Evolutionary conservation across 495 filamentous ascomycete genomes (phyloP).

Genomic region (Penicillium manginii): DNA sequence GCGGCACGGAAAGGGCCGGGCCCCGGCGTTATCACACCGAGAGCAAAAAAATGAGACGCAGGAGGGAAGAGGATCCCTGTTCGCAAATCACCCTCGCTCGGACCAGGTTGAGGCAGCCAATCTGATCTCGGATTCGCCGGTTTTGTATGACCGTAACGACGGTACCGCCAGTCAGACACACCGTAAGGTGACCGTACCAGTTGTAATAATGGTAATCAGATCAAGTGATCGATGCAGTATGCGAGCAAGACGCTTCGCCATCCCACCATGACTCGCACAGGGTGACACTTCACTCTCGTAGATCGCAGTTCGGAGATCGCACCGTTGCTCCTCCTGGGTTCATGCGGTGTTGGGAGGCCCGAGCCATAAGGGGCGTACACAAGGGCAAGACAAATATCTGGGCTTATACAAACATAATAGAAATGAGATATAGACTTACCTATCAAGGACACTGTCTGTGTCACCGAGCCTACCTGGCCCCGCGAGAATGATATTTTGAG

Average conservation of each 20-base stretch:
- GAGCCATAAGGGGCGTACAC: constrained; percentile 19
- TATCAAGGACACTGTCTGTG: constrained; percentile 80
- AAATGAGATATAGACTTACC: constrained; percentile 63
- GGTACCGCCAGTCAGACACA: constrained; percentile 26
- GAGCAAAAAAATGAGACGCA: constrained; percentile 20
- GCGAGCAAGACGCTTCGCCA: constrained; percentile 54
- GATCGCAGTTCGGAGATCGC: constrained; percentile 46
- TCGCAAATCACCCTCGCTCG: constrained; percentile 24
- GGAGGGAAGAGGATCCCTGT: constrained; percentile 17
- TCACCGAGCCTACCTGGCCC: constrained; percentile 75
- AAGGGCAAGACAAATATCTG: constrained; percentile 23
- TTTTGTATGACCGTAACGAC: constrained; percentile 44
- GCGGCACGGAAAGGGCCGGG: constrained; percentile 53
- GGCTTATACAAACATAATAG: constrained; percentile 11
- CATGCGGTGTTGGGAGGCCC: constrained; percentile 26
- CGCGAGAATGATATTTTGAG: constrained; percentile 69
- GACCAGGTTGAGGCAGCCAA: constrained; percentile 30
- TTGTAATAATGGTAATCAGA: constrained; percentile 27
- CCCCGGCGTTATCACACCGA: constrained; percentile 34
- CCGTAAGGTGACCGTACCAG: constrained; percentile 38
- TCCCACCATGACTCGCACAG: constrained; percentile 34
- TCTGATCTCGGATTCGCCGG: constrained; percentile 19
- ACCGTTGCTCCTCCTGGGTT: constrained; percentile 37
- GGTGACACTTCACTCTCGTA: constrained; percentile 38
- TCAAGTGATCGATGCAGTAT: constrained; percentile 73